Conservation (phyloP, 23 red algal species). For the Gracilaria gracilis region DNA sequence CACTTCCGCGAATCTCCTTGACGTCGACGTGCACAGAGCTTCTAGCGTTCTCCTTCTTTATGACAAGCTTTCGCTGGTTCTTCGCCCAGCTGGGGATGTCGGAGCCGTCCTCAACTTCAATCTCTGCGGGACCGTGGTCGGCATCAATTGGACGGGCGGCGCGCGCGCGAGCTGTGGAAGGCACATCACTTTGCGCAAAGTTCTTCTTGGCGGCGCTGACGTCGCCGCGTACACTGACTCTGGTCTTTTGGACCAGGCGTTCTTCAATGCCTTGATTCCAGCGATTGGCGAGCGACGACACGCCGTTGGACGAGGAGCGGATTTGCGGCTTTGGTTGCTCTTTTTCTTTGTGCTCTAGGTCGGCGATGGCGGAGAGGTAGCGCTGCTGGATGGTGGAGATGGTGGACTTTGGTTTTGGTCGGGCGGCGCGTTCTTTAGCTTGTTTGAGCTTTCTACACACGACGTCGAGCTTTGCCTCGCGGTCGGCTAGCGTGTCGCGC, state of each 20-base stretch:
- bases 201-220: conserved; percentile 45
- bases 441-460: conserved; percentile 35
- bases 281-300: conserved; percentile 48
- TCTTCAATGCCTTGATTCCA: conserved; percentile 68
- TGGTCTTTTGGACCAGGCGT: conserved; percentile 32
- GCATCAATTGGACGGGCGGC: not conserved
- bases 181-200: conserved; percentile 35
- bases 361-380: conserved; percentile 66
- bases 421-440: conserved; percentile 33
- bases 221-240: conserved; percentile 55
- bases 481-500: conserved; percentile 50
- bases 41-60: conserved; percentile 72
- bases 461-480: conserved; percentile 48
- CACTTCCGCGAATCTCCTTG: conserved; percentile 45
- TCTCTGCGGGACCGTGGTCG: conserved; percentile 46
- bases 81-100: conserved; percentile 70
- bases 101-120: conserved; percentile 49
- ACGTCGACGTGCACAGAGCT: conserved; percentile 62
- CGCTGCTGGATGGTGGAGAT: conserved; percentile 69
- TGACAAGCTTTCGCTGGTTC: conserved; percentile 66
- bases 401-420: conserved; percentile 39
- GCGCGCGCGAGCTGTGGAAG: not conserved
- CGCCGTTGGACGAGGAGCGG: conserved; percentile 21
- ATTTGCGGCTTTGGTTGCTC: not conserved
- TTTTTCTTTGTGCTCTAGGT: conserved; percentile 40